phyloP scores from a whole-genome alignment of 441 rosid species.

The Brassica hybrid region DNA sequence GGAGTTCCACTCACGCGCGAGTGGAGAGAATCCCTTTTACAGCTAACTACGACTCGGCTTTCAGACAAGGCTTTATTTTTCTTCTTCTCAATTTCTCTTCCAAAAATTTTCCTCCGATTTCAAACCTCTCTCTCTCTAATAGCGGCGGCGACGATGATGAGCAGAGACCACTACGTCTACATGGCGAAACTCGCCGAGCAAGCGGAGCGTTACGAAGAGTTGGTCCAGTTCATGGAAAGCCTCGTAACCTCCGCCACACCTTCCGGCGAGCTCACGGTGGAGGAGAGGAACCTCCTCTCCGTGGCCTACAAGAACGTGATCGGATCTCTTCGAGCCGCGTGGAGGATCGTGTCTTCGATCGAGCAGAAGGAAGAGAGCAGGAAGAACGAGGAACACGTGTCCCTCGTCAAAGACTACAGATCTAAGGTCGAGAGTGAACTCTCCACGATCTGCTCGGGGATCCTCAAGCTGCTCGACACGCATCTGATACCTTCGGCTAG shows the following conservation, averaged over 20 bases:
- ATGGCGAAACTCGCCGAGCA: constrained; percentile 6
- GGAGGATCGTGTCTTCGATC: neutral
- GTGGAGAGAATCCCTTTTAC: constrained; percentile 25
- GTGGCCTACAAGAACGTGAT: neutral
- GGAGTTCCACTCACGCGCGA: constrained; percentile 24
- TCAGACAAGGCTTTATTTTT: constrained; percentile 5
- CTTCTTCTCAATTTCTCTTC: constrained; percentile 3
- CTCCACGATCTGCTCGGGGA: neutral
- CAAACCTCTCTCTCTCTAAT: constrained; percentile 21
- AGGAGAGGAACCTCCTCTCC: neutral
- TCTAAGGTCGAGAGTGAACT: neutral
- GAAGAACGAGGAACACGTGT: constrained; percentile 5
- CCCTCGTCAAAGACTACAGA: neutral
- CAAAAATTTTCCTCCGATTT: constrained; percentile 37
- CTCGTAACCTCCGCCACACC: neutral
- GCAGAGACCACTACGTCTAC: constrained; percentile 4
- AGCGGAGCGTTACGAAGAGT: neutral
- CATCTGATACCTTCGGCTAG: neutral
- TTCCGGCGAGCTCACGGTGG: neutral
- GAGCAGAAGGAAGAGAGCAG: constrained; percentile 2
- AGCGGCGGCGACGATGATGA: constrained; percentile 8
- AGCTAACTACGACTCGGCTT: constrained; percentile 37
- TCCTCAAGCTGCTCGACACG: constrained; percentile 1
- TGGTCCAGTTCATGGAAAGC: neutral
- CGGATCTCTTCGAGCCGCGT: neutral